These are phyloP conservation scores for Yamadazyma blattariae DNA, from an alignment of 1,139 yeast species.

Conservation along the genomic window DNA sequence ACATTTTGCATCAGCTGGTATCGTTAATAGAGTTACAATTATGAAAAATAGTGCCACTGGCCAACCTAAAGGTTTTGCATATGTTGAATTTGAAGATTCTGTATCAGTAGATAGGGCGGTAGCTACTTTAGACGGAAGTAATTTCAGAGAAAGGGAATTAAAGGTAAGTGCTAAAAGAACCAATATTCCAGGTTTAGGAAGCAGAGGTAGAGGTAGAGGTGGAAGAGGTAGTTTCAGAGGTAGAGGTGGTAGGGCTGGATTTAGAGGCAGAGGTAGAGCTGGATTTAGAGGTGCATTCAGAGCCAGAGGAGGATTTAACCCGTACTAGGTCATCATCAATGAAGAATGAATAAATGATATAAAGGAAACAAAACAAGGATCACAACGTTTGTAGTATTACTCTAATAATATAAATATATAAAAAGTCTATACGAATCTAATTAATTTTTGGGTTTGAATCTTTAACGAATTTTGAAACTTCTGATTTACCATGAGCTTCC, in stretches of 20 bases:
- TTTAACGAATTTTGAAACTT: conserved; percentile 22
- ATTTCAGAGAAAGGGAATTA: conserved; percentile 65
- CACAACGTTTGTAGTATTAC: no score
- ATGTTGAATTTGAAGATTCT: conserved; percentile 71
- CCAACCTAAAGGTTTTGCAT: conserved; percentile 83
- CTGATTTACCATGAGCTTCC: conserved; percentile 22
- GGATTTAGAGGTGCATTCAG: conserved; percentile 21
- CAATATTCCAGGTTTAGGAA: conserved; percentile 65
- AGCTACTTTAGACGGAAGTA: conserved; percentile 57
- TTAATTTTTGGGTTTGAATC: conserved; percentile 7
- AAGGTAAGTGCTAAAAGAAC: conserved; percentile 78
- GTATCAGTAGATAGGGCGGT: conserved; percentile 65
- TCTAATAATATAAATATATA: no score
- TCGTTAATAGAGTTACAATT: conserved; percentile 81
- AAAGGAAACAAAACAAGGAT: no score
- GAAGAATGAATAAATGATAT: not conserved
- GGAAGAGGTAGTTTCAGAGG: conserved; percentile 20
- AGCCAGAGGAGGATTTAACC: conserved; percentile 15
- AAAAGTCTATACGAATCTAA: not conserved
- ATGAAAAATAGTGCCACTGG: conserved; percentile 70
- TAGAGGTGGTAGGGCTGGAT: conserved; percentile 23
- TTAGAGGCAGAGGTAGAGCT: conserved; percentile 21
- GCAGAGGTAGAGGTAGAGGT: conserved; percentile 20
- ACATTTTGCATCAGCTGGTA: conserved; percentile 72
- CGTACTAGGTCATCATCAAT: no score